phyloP scores from a whole-genome alignment of 2,329 filamentous ascomycete genomes.

The Neocucurbitaria cava region DNA sequence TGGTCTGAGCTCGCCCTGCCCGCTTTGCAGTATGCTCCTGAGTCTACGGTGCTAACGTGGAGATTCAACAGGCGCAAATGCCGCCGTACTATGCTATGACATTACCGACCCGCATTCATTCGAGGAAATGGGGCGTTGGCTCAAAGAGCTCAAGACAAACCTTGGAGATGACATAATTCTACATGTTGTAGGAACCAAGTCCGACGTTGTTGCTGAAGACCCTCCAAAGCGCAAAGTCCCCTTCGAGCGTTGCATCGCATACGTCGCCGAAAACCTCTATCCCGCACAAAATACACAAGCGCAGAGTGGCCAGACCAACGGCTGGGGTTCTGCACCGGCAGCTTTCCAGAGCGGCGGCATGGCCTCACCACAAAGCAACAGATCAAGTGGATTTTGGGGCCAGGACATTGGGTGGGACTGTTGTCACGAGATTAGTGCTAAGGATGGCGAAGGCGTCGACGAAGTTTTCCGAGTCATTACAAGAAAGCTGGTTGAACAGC shows the following conservation, averaged over 20 bases:
- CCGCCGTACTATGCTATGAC: constrained; percentile 92
- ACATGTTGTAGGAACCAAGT: constrained; percentile 83
- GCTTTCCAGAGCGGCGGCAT: constrained; percentile 52
- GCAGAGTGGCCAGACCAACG: constrained; percentile 24
- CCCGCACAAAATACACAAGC: constrained; percentile 61
- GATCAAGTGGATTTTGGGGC: constrained; percentile 82
- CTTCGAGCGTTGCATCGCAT: constrained; percentile 94
- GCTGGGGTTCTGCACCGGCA: constrained; percentile 39
- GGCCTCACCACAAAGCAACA: constrained; percentile 56
- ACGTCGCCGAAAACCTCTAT: constrained; percentile 89
- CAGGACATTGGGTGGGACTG: constrained; percentile 96
- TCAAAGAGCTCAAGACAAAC: constrained; percentile 82
- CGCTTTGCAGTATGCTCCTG: not conserved
- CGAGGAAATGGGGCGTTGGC: constrained; percentile 86
- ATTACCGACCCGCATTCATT: constrained; percentile 88
- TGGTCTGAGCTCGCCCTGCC: constrained; percentile 4
- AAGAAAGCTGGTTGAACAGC: constrained; percentile 80
- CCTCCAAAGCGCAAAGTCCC: constrained; percentile 81
- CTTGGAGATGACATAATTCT: constrained; percentile 79
- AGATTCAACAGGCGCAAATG: constrained; percentile 72
- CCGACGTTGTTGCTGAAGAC: constrained; percentile 87
- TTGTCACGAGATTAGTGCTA: constrained; percentile 94
- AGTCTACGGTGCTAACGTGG: constrained; percentile 4
- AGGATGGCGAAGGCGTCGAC: constrained; percentile 93
- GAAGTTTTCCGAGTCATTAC: constrained; percentile 94